Evolutionary conservation across 306 rosid genomes (phyloP).

Genomic region (Corylus avellana): DNA sequence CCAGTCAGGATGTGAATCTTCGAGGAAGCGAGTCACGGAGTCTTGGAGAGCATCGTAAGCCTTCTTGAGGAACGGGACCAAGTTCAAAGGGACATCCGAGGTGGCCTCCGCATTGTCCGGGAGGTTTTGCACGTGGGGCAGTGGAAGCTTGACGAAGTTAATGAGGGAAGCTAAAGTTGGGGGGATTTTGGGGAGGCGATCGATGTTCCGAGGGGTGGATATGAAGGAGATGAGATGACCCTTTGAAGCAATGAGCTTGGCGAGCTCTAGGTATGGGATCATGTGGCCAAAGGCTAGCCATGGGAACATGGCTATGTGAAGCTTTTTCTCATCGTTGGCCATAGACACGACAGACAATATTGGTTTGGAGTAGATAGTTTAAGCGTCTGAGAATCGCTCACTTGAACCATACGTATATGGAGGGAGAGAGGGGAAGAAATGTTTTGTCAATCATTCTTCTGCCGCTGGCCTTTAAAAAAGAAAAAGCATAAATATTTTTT

Average conservation of each 20-base stretch:
- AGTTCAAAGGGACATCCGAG: slow-evolving; percentile 39
- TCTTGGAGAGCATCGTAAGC: slow-evolving; percentile 47
- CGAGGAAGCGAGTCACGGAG: slow-evolving; percentile 21
- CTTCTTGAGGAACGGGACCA: slow-evolving; percentile 38
- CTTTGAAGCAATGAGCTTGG: slow-evolving; percentile 59
- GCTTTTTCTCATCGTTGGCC: not conserved
- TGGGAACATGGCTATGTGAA: slow-evolving; percentile 63
- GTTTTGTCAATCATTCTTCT: too few relatives aligned
- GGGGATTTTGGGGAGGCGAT: slow-evolving; percentile 52
- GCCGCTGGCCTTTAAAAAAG: too few relatives aligned
- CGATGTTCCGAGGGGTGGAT: slow-evolving; percentile 53
- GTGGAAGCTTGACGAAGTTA: slow-evolving; percentile 38
- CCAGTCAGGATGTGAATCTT: slow-evolving; percentile 37
- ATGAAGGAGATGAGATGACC: slow-evolving; percentile 45
- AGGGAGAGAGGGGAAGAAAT: too few relatives aligned
- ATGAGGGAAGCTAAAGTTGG: slow-evolving; percentile 27
- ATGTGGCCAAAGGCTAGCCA: slow-evolving; percentile 70
- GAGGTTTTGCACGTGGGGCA: slow-evolving; percentile 37
- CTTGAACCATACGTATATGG: too few relatives aligned
- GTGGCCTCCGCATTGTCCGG: slow-evolving; percentile 50
- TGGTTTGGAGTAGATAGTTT: too few relatives aligned
- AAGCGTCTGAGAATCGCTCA: too few relatives aligned
- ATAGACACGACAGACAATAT: not conserved
- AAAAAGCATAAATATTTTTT: too few relatives aligned
- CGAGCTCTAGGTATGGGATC: slow-evolving; percentile 47